Evolutionary conservation across 495 filamentous ascomycete genomes (phyloP).

Genomic region (Aspergillus mulundensis): DNA sequence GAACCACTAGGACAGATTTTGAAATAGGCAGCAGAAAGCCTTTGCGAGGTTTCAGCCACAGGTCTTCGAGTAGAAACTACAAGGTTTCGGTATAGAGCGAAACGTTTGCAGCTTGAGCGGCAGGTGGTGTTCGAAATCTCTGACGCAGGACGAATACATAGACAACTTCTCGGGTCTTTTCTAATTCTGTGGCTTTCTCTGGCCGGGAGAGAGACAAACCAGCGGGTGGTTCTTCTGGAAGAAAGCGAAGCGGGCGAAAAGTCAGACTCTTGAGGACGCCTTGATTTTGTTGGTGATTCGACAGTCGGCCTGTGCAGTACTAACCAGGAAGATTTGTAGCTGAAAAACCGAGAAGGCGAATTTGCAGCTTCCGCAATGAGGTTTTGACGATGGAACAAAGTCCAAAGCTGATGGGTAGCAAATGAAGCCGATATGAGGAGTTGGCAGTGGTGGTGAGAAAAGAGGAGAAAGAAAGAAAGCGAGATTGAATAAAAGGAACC

Average conservation of each 20-base stretch:
- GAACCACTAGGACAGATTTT: constrained; percentile 23
- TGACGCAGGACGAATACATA: constrained; percentile 80
- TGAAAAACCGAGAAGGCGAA: constrained; percentile 9
- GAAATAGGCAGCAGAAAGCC: constrained; percentile 16
- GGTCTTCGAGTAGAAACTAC: constrained; percentile 74
- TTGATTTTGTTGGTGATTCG: constrained; percentile 13
- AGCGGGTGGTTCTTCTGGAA: constrained; percentile 30
- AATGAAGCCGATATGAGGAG: constrained; percentile 10
- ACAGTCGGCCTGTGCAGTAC: constrained; percentile 17
- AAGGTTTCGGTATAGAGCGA: constrained; percentile 85
- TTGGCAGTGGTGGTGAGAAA: constrained; percentile 12
- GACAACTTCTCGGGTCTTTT: constrained; percentile 47
- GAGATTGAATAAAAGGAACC: constrained; percentile 13
- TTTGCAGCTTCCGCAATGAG: constrained; percentile 10
- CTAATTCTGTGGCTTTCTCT: constrained; percentile 35
- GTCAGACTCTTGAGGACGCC: constrained; percentile 28
- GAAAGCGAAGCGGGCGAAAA: constrained; percentile 1
- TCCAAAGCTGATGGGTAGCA: constrained; percentile 12
- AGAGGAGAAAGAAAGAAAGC: constrained; percentile 12
- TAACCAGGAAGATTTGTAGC: constrained; percentile 19
- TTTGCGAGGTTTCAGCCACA: constrained; percentile 67
- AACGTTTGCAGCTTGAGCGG: constrained; percentile 91
- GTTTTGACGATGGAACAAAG: constrained; percentile 10
- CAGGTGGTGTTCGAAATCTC: constrained; percentile 75
- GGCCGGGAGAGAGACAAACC: constrained; percentile 35